Percentiles rank a stretch among this genome's conserved stretches.
phyloP scores from a whole-genome alignment of 2,329 filamentous ascomycete species.

The Ampelomyces quisqualis region DNA sequence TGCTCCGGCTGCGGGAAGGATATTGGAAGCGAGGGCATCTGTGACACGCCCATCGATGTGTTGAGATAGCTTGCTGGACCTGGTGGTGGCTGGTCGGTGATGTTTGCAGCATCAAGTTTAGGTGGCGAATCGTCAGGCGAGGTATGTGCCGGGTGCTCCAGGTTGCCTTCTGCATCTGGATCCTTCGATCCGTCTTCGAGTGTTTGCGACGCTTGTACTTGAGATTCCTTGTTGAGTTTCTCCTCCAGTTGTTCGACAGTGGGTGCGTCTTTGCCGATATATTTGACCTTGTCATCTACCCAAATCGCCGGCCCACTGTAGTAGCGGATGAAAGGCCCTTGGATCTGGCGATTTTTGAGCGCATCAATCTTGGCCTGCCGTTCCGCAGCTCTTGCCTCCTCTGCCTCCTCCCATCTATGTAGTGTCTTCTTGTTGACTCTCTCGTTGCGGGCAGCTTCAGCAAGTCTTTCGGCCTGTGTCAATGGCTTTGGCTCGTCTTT shows the following conservation, averaged over 20 bases:
- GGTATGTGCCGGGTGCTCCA: slow-evolving; percentile 2
- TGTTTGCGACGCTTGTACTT: slow-evolving; percentile 8
- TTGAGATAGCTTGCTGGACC: slow-evolving; percentile 9
- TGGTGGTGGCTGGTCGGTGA: slow-evolving; percentile 4
- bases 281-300: slow-evolving; percentile 71
- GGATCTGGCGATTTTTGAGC: slow-evolving; percentile 79
- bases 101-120: background rate
- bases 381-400: slow-evolving; percentile 84
- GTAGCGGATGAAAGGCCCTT: slow-evolving; percentile 85
- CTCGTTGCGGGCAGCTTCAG: slow-evolving; percentile 80
- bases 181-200: slow-evolving; percentile 1
- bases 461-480: slow-evolving; percentile 83
- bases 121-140: slow-evolving; percentile 3
- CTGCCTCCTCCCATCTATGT: slow-evolving; percentile 90
- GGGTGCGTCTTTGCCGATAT: slow-evolving; percentile 57
- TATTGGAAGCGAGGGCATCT: slow-evolving; percentile 16
- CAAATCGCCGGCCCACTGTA: slow-evolving; percentile 91
- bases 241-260: slow-evolving; percentile 41
- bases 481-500: slow-evolving; percentile 75
- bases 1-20: slow-evolving; percentile 18
- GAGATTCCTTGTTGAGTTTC: slow-evolving; percentile 37
- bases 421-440: slow-evolving; percentile 84
- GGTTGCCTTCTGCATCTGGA: background rate
- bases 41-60: slow-evolving; percentile 13
- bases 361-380: slow-evolving; percentile 81